phyloP scores from a whole-genome alignment of 2,329 filamentous ascomycete genomes.

The Leptographium galeiforme region DNA sequence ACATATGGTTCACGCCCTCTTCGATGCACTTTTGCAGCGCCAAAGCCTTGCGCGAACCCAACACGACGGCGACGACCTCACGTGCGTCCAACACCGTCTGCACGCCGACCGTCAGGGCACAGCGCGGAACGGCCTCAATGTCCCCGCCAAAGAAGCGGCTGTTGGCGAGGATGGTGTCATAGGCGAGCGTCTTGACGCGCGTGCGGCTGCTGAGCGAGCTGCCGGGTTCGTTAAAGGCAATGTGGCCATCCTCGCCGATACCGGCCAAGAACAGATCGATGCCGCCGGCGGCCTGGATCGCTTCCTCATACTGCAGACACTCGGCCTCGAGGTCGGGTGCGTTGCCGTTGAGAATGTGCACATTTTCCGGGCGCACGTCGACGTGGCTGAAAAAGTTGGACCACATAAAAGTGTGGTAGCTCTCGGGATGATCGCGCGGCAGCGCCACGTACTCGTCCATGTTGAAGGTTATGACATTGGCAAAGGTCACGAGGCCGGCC shows the following conservation, averaged over 20 bases:
- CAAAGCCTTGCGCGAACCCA: conserved; percentile 58
- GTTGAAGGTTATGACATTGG: conserved; percentile 62
- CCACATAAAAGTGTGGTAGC: conserved; percentile 76
- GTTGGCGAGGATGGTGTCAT: conserved; percentile 66
- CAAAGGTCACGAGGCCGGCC: conserved; percentile 33
- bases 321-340: conserved; percentile 55
- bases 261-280: conserved; percentile 69
- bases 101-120: conserved; percentile 52
- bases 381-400: conserved; percentile 66
- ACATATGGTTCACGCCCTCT: conserved; percentile 66
- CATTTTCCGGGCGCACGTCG: conserved; percentile 53
- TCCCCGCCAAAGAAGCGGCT: conserved; percentile 60
- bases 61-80: conserved; percentile 63
- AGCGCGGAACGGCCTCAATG: conserved; percentile 50
- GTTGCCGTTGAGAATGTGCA: conserved; percentile 64
- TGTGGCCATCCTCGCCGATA: conserved; percentile 65
- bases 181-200: conserved; percentile 63
- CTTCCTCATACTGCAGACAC: conserved; percentile 59
- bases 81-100: conserved; percentile 49
- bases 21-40: conserved; percentile 63
- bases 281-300: conserved; percentile 53
- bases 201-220: conserved; percentile 57
- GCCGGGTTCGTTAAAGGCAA: conserved; percentile 72
- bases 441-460: conserved; percentile 63
- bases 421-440: conserved; percentile 59